Evolutionary conservation across 805 yeast genomes (phyloP).

Genomic region (Wickerhamiella bombiphila): DNA sequence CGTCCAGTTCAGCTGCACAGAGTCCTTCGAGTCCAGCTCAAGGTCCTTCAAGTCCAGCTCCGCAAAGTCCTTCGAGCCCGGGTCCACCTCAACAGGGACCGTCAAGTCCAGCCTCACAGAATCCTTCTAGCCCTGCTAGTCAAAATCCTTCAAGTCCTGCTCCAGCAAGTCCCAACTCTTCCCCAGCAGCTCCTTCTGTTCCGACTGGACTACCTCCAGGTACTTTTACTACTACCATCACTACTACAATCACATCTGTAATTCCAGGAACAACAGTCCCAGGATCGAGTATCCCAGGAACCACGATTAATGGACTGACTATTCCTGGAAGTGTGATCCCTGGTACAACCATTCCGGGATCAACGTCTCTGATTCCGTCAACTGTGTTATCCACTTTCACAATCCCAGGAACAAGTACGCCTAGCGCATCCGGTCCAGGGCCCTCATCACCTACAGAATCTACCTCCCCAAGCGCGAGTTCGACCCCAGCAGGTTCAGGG

Average conservation of each 20-base stretch:
- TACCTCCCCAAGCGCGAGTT: background rate
- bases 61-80: too few species aligned
- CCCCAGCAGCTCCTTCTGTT: background rate
- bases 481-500: background rate
- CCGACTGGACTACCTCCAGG: background rate
- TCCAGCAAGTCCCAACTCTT: background rate
- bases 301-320: constrained; percentile 4
- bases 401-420: background rate
- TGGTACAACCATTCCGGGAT: constrained; percentile 14
- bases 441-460: background rate
- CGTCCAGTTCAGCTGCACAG: too few species aligned
- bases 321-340: constrained; percentile 9
- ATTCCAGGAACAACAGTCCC: constrained; percentile 4
- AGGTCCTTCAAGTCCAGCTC: too few species aligned
- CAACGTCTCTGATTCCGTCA: too few species aligned
- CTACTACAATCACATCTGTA: constrained; percentile 1
- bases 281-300: constrained; percentile 7
- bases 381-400: constrained; percentile 5
- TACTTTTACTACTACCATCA: background rate
- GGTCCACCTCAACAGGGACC: too few species aligned
- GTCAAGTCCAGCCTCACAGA: too few species aligned
- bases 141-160: background rate
- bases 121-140: too few species aligned
- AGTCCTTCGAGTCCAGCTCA: too few species aligned
- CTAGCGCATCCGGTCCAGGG: background rate